Evolutionary conservation across 257 asterid genomes (phyloP), one percentile per base, ranked within the genome.

Genomic region (Penstemon eatonii): DNA sequence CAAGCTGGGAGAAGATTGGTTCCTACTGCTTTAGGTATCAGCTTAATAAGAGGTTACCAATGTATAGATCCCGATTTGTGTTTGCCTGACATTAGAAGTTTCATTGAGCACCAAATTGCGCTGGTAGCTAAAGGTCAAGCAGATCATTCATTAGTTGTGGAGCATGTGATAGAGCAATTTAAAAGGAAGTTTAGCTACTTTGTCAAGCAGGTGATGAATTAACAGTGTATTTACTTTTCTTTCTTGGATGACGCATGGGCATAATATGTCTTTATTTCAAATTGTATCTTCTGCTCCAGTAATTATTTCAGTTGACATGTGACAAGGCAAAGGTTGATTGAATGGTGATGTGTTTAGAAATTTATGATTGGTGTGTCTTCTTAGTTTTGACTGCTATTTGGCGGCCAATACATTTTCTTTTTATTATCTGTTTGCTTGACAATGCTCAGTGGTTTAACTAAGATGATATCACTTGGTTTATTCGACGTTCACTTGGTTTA

Each of bases 81-180:
- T 74, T 85, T 91, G 77, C 97, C 97, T 37, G 97, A 89, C 66
- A 91, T 91, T 70, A 89, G 97, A 52, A 81, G 97, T 81, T 91
- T 91, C 81, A 91, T 91, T 65, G 97, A 89, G 90, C 95, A 91
- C 47, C 96, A 91, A 76, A 89, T 91, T 70, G 66, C 81, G 61
- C 95, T 89, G n/a, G 92, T 91, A 55, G 97, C 95, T 68, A 91
- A 89, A 82, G 97, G 97, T 65, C 93, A 91, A 82, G 97, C 96
- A 62, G 86, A 89, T 78, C 95, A 89, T 80, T 73, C 80, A 13
- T 62, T 81, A 74, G 95, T 91, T 59, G 95, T 91, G 81, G 82
- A 85, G 78, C 96, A 91, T 71, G 97, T 89, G 69, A 77, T 89
- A 53, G 91, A 82, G 68, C 96, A 91, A 73, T 91, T 91, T 68